Evolutionary conservation across 768 basidiomycete genomes (phyloP), one percentile per base, ranked within the genome.

Genomic region (Podaxis sp.): DNA sequence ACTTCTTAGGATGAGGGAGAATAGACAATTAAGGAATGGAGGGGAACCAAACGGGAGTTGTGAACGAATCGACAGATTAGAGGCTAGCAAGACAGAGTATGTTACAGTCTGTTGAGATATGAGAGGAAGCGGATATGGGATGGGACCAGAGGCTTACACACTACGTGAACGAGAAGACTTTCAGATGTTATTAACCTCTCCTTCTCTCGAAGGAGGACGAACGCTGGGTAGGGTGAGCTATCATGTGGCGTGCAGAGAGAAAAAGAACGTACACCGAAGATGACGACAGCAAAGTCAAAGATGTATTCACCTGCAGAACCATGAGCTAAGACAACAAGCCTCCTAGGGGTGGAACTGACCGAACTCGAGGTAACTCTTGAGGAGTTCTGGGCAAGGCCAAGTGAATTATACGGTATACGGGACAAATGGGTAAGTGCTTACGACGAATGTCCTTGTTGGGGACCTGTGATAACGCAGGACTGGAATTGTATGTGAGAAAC

Each of bases 371-470:
- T 94, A 95, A 10, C 88, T 84, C 46, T 83, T 80, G 20, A 95
- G 72, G 26, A 93, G 63, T 66, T 92, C 92, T 95, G 69, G 2
- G 7, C 46, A 38, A 60, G 40, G 30, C 62, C 56, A 57, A 58
- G 54, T 46, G 28, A 51, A 44, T 49, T 41, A n/a, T 1, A 46
- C 1, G 30, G 20, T 56, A 49, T 1, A n/a, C n/a, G 24, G 7
- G 11, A 20, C 15, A 51, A 54, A 15, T 46, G 24, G 22, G 33
- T 3, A 15, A 38, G 54, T 33, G 83, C 92, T 76, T 73, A 95
- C 93, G 87, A 49, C 93, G 88, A 33, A 95, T 70, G 68, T 96
- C 93, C 73, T 95, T 96, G 82, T 95, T 95, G 2, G 90, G 89
- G 1, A 96, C 88, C 67, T 85, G 84, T 3, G 84, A 76, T 10